Conservation (phyloP, 805 yeast genomes). For the Barnettozyma pratensis region DNA sequence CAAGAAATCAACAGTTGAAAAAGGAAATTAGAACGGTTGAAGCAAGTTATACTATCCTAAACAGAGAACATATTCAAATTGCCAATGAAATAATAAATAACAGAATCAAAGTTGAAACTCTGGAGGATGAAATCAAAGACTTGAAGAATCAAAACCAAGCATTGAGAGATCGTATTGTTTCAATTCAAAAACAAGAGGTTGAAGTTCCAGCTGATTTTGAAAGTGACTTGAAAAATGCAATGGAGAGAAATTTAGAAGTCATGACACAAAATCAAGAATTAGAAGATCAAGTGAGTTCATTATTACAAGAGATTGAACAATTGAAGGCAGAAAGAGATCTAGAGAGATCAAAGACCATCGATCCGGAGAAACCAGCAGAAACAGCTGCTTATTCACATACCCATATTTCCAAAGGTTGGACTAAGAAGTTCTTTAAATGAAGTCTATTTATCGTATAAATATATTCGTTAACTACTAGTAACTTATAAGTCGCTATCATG, state of each 20-base stretch:
- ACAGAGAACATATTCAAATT: conserved; percentile 77
- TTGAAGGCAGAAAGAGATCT: conserved; percentile 22
- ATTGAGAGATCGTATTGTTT: conserved; percentile 32
- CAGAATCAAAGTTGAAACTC: conserved; percentile 67
- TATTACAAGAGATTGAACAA: conserved; percentile 37
- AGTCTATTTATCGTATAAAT: background rate
- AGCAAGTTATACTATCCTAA: conserved; percentile 59
- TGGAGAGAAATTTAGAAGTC: conserved; percentile 60
- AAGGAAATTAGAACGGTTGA: conserved; percentile 72
- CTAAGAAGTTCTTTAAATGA: conserved; percentile 20
- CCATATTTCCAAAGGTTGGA: conserved; percentile 14
- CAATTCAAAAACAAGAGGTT: conserved; percentile 29
- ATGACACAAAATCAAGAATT: conserved; percentile 54
- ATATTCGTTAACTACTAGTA: background rate
- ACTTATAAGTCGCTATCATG: no score
- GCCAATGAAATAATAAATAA: conserved; percentile 85
- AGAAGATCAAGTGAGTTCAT: conserved; percentile 44
- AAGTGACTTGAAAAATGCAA: conserved; percentile 51
- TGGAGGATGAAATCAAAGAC: conserved; percentile 69
- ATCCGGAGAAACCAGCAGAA: background rate
- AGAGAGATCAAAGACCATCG: background rate
- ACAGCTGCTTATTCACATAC: background rate
- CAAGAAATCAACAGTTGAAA: conserved; percentile 66
- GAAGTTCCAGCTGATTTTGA: conserved; percentile 37
- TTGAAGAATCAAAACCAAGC: conserved; percentile 44